phyloP scores from a whole-genome alignment of 2,329 filamentous ascomycete species.

The Trichoderma sp. region DNA sequence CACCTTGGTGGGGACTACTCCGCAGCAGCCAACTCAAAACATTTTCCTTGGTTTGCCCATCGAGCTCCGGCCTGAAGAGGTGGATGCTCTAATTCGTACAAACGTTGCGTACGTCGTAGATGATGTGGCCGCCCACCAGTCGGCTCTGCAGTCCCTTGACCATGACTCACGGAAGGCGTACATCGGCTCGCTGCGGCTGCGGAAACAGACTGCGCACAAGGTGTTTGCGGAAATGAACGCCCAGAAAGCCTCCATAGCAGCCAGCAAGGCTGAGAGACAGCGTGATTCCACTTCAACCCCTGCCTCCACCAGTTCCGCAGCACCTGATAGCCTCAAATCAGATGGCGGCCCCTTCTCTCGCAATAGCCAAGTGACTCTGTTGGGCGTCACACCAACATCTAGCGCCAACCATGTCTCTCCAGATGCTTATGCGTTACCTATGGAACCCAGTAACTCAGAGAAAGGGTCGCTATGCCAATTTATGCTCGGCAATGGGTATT shows the following conservation, averaged over 20 bases:
- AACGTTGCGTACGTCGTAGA: slow-evolving; percentile 78
- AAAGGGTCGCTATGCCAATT: slow-evolving; percentile 70
- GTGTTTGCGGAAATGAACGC: slow-evolving; percentile 43
- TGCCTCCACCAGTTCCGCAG: not conserved
- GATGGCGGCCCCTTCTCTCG: not conserved
- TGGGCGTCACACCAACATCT: slow-evolving; percentile 41
- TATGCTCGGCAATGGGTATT: slow-evolving; percentile 78
- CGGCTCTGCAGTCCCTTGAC: slow-evolving; percentile 60
- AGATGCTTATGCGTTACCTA: slow-evolving; percentile 21
- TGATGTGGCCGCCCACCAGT: slow-evolving; percentile 69
- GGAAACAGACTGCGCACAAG: slow-evolving; percentile 45
- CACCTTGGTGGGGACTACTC: slow-evolving; percentile 81
- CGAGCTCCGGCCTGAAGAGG: slow-evolving; percentile 90
- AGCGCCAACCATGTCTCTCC: slow-evolving; percentile 35
- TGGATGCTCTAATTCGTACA: slow-evolving; percentile 74
- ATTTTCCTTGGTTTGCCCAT: slow-evolving; percentile 87
- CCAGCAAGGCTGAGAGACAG: slow-evolving; percentile 16
- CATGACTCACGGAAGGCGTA: slow-evolving; percentile 62
- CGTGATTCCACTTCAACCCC: not conserved
- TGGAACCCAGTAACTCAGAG: slow-evolving; percentile 24
- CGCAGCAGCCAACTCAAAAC: slow-evolving; percentile 93
- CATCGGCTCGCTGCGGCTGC: slow-evolving; percentile 55
- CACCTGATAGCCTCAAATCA: not conserved
- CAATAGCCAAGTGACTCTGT: slow-evolving; percentile 25
- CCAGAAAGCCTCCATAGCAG: slow-evolving; percentile 36